Base-by-base conservation (phyloP, 495 filamentous ascomycete species). In the Neurospora sp. region DNA sequence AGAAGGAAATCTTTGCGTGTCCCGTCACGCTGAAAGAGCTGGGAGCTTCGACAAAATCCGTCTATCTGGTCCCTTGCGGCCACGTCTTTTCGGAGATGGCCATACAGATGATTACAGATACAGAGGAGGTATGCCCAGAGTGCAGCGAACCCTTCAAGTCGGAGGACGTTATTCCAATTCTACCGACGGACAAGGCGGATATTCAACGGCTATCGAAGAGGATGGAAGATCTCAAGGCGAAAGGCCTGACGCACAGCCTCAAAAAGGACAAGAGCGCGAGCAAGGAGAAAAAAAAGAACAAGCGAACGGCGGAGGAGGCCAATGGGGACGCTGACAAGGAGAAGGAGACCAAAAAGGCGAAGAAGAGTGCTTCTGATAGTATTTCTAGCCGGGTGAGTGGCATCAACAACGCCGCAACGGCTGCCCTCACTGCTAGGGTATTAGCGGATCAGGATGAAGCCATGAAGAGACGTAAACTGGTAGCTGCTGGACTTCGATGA, bases 61-160 rank as follows among this genome's bases (percentile, higher is more conserved):
- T 97, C 20, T 99, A 98, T 80, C 78, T 99, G 7, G 93, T 98
- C 18, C 96, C 96, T 0, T 99, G 96, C 78, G 96, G 96, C 2
- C 96, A 98, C 87, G 96, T 93, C 2, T 98, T 98, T 81, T 89
- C 92, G 3, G 93, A 95, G 75, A 89, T 89, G 70, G 93, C 93
- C 10, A 88, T 98, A 71, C 92, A 91, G 74, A 93, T 97, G 80
- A 87, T 98, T 5, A 66, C 54, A 62, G 54, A 66, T 5, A 62
- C 54, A 31, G 49, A 62, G 69, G 83, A 83, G 20, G 75, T 76
- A 2, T 88, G 86, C 75, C 83, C 84, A 2, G 84, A 93, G 86
- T 99, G 96, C 79, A 92, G 91, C 77, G 89, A 91, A 76, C 72
- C 87, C 7, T 98, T 94, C 81, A 66, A 88, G 27, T 76, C 88